phyloP scores from a whole-genome alignment of 2,329 filamentous ascomycete species.

The Colletotrichum sp. region DNA sequence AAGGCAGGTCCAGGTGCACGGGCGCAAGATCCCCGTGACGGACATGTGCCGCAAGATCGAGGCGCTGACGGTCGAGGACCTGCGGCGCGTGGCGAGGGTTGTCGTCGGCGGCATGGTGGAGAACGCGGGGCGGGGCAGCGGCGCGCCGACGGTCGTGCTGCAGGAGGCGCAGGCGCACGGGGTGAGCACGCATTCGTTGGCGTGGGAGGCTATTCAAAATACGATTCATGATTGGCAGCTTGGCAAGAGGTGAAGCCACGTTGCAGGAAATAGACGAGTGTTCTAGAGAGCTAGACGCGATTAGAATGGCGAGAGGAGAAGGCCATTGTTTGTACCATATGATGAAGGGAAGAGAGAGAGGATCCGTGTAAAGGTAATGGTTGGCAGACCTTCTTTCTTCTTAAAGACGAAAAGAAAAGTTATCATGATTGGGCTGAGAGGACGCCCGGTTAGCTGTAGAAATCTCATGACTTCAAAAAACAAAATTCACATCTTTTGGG shows the following conservation, averaged over 20 bases:
- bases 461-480: neutral
- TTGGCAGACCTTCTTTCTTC: neutral
- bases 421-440: neutral
- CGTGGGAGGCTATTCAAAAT: conserved; percentile 90
- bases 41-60: conserved; percentile 95
- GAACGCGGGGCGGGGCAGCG: conserved; percentile 79
- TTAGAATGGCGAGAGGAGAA: neutral
- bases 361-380: neutral
- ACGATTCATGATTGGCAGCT: conserved; percentile 84
- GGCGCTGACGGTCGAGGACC: conserved; percentile 76
- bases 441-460: neutral
- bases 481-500: neutral
- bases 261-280: neutral
- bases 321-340: neutral
- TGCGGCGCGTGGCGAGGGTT: conserved; percentile 78
- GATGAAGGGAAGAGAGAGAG: neutral
- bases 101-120: conserved; percentile 79
- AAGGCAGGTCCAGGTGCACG: conserved; percentile 95
- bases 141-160: conserved; percentile 90
- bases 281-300: neutral
- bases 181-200: conserved; percentile 68
- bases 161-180: conserved; percentile 86
- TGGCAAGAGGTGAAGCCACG: conserved; percentile 52
- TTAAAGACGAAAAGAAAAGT: neutral
- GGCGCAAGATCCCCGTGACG: conserved; percentile 84